Evolutionary conservation across 495 filamentous ascomycete genomes (phyloP), one percentile per base, ranked within the genome.

Genomic region (Cairneyella variabilis): DNA sequence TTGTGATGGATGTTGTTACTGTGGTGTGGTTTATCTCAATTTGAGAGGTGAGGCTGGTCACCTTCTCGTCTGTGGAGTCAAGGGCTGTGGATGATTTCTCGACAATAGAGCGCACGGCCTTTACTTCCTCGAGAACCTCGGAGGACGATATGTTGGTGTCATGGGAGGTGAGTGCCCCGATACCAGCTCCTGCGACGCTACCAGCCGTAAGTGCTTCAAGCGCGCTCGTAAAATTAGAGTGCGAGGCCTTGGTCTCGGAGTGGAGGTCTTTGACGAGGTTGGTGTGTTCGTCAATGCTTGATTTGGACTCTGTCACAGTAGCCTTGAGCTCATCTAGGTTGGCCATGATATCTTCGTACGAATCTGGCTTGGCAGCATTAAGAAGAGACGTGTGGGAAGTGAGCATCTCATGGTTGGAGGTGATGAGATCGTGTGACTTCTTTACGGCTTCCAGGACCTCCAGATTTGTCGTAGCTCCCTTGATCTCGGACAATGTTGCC

Each of bases 11-110:
- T 2, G 60, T 57, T n/a, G 38, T 59, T 3, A 59, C 25, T 2
- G 56, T 59, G 2, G 60, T 59, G 23, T 56, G 47, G 18, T 62
- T 59, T 12, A 57, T 57, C 30, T 56, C 60, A 10, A 62, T 32
- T 22, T 62, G 56, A 25, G 51, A 40, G 22, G 27, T 38, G 16
- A 59, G 50, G n/a, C 23, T 30, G 16, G 42, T 53, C 7, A 59
- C 23, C 0, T 30, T 23, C 11, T 62, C 51, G 12, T 56, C 51
- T 9, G 30, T 47, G 4, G 44, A 17, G 16, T 54, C 18, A 17
- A 55, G 28, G 12, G 51, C 22, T 3, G 22, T 26, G 1, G 51
- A 46, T 1, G 41, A 54, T 25, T 27, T 53, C 18, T 58, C 51
- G 11, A 55, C 51, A 20, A 58, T 21, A 3, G 27, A 39, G 7